Evolutionary conservation across 495 filamentous ascomycete genomes (phyloP).

Genomic region (Alectoria sarmentosa): DNA sequence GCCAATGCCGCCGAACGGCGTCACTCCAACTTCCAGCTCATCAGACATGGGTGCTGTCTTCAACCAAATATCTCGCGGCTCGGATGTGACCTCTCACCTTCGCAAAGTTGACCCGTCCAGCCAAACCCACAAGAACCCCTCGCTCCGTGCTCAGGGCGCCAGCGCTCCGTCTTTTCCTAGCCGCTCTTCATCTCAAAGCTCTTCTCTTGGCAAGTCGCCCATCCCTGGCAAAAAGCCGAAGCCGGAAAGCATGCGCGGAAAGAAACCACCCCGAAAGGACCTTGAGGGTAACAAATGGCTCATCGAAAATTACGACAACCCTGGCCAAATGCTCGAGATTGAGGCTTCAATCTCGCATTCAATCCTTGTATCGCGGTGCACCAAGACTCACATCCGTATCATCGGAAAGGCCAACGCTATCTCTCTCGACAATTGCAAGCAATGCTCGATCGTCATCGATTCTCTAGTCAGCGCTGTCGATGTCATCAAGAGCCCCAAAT

Average conservation of each 20-base stretch:
- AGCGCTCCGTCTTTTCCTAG: constrained; percentile 48
- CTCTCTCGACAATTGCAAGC: constrained; percentile 80
- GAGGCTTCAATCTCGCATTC: constrained; percentile 76
- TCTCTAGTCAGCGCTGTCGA: constrained; percentile 86
- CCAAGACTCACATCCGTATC: constrained; percentile 80
- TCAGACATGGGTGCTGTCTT: constrained; percentile 78
- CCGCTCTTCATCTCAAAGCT: constrained; percentile 45
- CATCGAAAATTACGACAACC: constrained; percentile 87
- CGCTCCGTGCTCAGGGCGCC: constrained; percentile 63
- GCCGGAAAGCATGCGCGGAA: constrained; percentile 86
- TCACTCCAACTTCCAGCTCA: constrained; percentile 27
- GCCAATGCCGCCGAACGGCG: constrained; percentile 48
- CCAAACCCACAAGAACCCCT: constrained; percentile 99
- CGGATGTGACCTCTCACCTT: constrained; percentile 74
- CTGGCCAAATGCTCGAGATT: constrained; percentile 63
- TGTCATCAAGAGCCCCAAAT: constrained; percentile 87
- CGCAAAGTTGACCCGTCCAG: constrained; percentile 88
- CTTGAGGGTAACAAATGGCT: constrained; percentile 95
- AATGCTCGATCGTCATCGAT: constrained; percentile 80
- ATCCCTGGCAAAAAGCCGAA: constrained; percentile 88
- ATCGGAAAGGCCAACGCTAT: constrained; percentile 92
- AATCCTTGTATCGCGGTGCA: constrained; percentile 85
- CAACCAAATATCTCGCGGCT: constrained; percentile 80
- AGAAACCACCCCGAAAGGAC: constrained; percentile 87
- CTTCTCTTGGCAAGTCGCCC: constrained; percentile 63